phyloP scores from a whole-genome alignment of 371 early-diverging fungal species.

The Phascolomyces articulosus region DNA sequence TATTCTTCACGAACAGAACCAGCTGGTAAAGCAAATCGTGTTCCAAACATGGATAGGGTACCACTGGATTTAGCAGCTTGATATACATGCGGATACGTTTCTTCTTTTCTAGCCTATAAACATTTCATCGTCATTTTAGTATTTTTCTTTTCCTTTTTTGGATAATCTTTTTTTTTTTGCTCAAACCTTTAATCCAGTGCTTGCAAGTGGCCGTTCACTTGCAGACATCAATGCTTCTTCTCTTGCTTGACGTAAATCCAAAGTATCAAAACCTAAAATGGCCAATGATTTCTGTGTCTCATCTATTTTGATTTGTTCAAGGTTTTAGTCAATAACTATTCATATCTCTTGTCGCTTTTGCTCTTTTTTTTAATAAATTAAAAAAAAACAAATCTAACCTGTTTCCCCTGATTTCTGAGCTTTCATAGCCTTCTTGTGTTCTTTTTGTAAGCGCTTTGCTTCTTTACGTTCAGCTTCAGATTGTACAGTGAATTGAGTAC shows the following conservation, averaged over 20 bases:
- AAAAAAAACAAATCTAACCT: too few species aligned
- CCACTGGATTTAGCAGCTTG: conserved; percentile 56
- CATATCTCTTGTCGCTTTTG: too few species aligned
- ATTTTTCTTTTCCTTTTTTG: too few species aligned
- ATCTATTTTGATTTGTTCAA: conserved; percentile 21
- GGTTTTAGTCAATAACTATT: neutral
- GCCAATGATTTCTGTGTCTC: conserved; percentile 52
- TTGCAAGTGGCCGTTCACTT: conserved; percentile 40
- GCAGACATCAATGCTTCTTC: conserved; percentile 55
- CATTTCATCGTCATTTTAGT: neutral
- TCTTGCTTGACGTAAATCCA: conserved; percentile 53
- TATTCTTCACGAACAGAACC: conserved; percentile 70
- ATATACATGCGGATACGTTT: conserved; percentile 64
- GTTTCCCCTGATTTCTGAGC: conserved; percentile 1
- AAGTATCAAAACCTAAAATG: conserved; percentile 59
- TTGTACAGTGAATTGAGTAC: conserved; percentile 72
- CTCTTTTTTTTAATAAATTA: too few species aligned
- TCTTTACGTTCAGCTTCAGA: conserved; percentile 71
- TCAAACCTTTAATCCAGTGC: conserved; percentile 37
- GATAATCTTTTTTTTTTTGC: too few species aligned
- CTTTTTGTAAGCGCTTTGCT: conserved; percentile 69
- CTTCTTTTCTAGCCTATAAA: conserved; percentile 26
- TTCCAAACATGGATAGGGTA: conserved; percentile 63
- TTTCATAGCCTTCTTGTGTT: conserved; percentile 61
- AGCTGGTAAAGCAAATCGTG: conserved; percentile 69